A percentile compares a stretch with the other conserved stretches of the same genome.
These are phyloP conservation scores for Angomonas desouzai DNA, from an alignment of 208 protist genomes.

Conservation along the genomic window DNA sequence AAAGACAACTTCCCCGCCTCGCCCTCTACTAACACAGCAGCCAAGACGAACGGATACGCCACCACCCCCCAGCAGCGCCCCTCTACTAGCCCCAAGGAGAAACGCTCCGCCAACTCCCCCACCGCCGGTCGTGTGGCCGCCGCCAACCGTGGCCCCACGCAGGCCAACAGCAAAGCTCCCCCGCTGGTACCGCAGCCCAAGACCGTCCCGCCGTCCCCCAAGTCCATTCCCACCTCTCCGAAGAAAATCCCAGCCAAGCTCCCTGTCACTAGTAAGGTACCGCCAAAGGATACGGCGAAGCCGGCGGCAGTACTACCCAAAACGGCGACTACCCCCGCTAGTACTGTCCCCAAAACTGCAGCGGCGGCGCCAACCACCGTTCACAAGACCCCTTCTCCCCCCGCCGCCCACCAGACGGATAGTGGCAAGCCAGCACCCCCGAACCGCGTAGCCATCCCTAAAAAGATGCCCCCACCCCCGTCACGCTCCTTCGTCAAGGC, in stretches of 20 bases:
- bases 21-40: too few species aligned
- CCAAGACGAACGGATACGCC: neutral
- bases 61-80: neutral
- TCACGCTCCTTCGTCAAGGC: neutral
- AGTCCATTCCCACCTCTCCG: neutral
- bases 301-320: too few species aligned
- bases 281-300: neutral
- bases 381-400: neutral
- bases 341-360: too few species aligned
- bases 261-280: neutral
- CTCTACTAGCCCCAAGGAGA: conserved; percentile 1
- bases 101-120: neutral
- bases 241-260: neutral
- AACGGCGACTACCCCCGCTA: too few species aligned
- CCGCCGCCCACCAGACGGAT: neutral
- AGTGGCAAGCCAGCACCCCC: neutral
- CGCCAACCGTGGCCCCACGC: neutral
- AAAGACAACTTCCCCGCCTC: neutral
- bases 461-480: neutral
- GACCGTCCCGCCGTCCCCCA: neutral
- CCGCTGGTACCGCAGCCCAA: neutral
- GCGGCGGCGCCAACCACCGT: too few species aligned
- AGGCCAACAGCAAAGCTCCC: neutral
- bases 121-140: neutral
- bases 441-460: neutral